Evolutionary conservation across 768 basidiomycete species (phyloP).

Genomic region (Panaeolus papilionaceus): DNA sequence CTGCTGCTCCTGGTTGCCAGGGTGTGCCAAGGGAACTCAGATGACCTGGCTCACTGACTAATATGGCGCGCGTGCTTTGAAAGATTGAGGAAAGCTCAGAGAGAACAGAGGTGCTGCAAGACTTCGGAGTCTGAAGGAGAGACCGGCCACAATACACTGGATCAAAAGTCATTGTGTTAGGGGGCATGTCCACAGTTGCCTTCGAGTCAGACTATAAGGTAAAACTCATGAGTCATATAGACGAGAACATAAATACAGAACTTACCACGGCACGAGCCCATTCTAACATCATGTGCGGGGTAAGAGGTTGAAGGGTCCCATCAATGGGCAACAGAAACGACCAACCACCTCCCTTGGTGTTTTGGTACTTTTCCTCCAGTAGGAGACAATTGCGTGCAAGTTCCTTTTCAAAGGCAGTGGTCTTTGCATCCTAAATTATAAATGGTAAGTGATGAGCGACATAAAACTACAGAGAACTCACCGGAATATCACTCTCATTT

Average conservation of each 20-base stretch:
- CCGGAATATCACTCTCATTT: too few relatives aligned
- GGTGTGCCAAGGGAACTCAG: neutral
- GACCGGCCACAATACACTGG: constrained; percentile 16
- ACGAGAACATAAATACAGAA: neutral
- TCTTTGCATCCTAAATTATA: constrained; percentile 11
- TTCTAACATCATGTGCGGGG: constrained; percentile 21
- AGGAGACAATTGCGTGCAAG: constrained; percentile 18
- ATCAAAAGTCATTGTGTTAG: constrained; percentile 20
- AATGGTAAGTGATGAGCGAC: too few relatives aligned
- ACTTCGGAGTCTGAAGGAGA: constrained; percentile 10
- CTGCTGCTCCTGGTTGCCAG: neutral
- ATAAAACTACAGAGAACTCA: too few relatives aligned
- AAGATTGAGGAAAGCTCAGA: constrained; percentile 14
- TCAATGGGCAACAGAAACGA: constrained; percentile 15
- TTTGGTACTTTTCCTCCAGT: constrained; percentile 23
- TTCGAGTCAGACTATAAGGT: constrained; percentile 17
- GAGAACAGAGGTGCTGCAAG: neutral
- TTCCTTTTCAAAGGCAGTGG: constrained; percentile 13
- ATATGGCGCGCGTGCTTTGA: neutral
- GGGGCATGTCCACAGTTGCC: constrained; percentile 8
- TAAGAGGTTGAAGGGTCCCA: constrained; percentile 19
- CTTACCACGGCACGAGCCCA: constrained; percentile 23
- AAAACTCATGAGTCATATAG: neutral
- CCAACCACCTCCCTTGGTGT: constrained; percentile 16
- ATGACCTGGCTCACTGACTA: neutral